These are phyloP conservation scores for Colletotrichum sp. DNA, from an alignment of 2,329 filamentous ascomycete genomes.

Conservation along the genomic window DNA sequence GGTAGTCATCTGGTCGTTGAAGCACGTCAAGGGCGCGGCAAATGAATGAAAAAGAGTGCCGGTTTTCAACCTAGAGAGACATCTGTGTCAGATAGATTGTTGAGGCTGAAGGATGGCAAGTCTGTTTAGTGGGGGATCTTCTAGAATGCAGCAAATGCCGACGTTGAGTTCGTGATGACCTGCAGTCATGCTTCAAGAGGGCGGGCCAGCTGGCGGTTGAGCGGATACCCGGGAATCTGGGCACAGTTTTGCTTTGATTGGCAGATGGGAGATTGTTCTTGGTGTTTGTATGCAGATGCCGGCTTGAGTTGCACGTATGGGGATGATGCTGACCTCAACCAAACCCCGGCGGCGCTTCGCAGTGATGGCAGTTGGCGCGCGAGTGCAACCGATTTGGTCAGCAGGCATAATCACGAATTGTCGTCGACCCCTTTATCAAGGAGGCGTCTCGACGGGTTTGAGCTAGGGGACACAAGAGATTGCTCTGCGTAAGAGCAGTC, in stretches of 20 bases:
- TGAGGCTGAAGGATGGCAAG: background rate
- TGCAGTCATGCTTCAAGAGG: background rate
- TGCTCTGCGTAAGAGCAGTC: background rate
- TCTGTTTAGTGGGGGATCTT: conserved; percentile 9
- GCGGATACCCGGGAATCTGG: background rate
- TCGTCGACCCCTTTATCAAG: background rate
- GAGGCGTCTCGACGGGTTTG: background rate
- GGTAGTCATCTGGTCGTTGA: background rate
- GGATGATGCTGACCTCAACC: background rate
- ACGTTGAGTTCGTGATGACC: background rate
- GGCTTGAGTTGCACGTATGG: conserved; percentile 5
- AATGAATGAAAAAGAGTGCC: background rate
- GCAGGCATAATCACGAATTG: background rate
- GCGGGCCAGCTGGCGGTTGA: background rate
- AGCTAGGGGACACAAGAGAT: background rate
- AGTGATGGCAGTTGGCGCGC: background rate
- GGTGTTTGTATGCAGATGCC: background rate
- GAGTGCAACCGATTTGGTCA: background rate
- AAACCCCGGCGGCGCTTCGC: background rate
- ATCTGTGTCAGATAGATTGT: background rate
- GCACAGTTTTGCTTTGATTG: background rate
- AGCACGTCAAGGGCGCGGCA: background rate
- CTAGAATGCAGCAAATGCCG: background rate
- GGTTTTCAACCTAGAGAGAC: background rate
- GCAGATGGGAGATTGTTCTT: background rate